Percentiles rank a stretch among this genome's conserved stretches.
These are phyloP conservation scores for Trichocomaceae sp. DNA, from an alignment of 2,329 filamentous ascomycete genomes.

Conservation along the genomic window DNA sequence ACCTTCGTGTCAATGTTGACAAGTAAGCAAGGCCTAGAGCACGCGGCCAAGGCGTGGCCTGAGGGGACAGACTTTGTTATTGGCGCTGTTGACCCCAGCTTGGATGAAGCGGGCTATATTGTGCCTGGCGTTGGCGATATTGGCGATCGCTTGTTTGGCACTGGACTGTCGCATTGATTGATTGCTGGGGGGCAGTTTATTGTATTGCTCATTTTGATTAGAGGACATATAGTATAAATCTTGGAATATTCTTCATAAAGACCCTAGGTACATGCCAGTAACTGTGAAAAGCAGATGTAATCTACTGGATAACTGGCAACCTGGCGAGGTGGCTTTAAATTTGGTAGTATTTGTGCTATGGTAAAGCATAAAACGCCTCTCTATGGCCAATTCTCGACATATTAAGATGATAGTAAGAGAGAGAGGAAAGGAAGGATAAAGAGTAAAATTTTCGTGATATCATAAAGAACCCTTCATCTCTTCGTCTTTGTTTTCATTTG, in stretches of 20 bases:
- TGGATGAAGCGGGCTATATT: slow-evolving; percentile 24
- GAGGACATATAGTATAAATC: not conserved
- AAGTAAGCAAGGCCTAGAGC: slow-evolving; percentile 17
- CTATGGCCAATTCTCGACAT: not conserved
- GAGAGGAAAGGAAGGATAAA: not conserved
- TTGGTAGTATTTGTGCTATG: not conserved
- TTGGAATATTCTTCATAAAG: not conserved
- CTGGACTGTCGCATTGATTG: slow-evolving; percentile 13
- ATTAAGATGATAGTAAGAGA: not conserved
- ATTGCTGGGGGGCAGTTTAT: not conserved
- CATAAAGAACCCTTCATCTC: not conserved
- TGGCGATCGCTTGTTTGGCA: slow-evolving; percentile 26
- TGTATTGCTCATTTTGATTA: not conserved
- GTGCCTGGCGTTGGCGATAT: slow-evolving; percentile 25
- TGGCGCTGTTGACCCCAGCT: slow-evolving; percentile 19
- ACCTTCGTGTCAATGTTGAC: slow-evolving; percentile 23
- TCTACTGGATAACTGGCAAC: not conserved
- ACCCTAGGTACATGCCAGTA: too few relatives aligned
- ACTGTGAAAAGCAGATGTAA: not conserved
- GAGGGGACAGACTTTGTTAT: slow-evolving; percentile 23
- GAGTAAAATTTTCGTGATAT: slow-evolving; percentile 2
- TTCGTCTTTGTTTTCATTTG: not conserved
- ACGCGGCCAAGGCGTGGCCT: slow-evolving; percentile 21
- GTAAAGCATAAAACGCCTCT: not conserved
- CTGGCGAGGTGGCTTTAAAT: too few relatives aligned